Evolutionary conservation across 805 yeast genomes (phyloP).

Genomic region (Candida piceae): DNA sequence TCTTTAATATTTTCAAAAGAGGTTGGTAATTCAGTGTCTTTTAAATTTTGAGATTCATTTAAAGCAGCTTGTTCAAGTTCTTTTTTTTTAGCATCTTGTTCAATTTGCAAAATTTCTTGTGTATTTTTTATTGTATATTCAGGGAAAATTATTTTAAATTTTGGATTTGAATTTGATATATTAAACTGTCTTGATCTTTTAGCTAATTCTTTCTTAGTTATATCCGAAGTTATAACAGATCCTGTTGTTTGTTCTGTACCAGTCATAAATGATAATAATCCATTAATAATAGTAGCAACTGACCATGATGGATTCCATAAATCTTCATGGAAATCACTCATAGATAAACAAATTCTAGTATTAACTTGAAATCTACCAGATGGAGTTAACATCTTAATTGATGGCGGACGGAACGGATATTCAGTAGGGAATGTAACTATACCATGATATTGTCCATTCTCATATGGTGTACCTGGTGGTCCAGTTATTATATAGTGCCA

Average conservation of each 20-base stretch:
- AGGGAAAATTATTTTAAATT: conserved; percentile 61
- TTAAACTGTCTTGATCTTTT: conserved; percentile 57
- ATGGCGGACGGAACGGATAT: conserved; percentile 89
- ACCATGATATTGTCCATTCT: conserved; percentile 86
- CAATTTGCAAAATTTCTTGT: conserved; percentile 26
- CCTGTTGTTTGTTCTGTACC: conserved; percentile 84
- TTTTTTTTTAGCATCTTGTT: too few species aligned
- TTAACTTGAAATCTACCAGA: conserved; percentile 82
- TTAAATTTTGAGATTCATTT: conserved; percentile 2
- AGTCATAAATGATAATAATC: conserved; percentile 88
- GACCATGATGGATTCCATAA: conserved; percentile 97
- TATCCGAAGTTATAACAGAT: conserved; percentile 60
- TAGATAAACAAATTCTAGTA: conserved; percentile 79
- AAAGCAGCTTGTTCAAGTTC: too few species aligned
- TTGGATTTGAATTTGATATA: conserved; percentile 40
- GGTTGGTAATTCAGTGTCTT: conserved; percentile 23
- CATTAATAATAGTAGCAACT: conserved; percentile 81
- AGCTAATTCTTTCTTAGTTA: conserved; percentile 53
- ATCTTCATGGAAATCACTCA: conserved; percentile 93
- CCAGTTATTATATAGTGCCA: conserved; percentile 95
- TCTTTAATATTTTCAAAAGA: conserved; percentile 41
- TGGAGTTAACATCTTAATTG: conserved; percentile 85
- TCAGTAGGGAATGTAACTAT: conserved; percentile 76
- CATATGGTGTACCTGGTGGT: conserved; percentile 85
- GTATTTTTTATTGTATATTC: conserved; percentile 50